phyloP scores from a whole-genome alignment of 139 green algal species.

The Chlamydomonas sphaeroides region DNA sequence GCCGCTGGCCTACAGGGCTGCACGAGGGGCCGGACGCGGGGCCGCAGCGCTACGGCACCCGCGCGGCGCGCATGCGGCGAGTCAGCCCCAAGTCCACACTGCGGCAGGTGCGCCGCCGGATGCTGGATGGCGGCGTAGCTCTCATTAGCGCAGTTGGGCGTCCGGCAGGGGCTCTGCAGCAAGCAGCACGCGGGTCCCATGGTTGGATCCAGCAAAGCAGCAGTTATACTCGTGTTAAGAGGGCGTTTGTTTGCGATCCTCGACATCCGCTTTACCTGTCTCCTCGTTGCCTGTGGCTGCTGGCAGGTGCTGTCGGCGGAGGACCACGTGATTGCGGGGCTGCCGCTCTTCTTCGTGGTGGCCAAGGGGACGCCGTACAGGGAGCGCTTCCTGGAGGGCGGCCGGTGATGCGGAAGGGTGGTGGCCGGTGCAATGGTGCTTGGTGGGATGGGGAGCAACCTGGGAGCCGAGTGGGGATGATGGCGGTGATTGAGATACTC shows the following conservation, averaged over 20 bases:
- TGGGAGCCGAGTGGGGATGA: too few relatives aligned
- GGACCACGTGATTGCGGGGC: conserved; percentile 78
- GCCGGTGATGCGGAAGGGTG: background rate
- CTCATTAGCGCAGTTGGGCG: too few relatives aligned
- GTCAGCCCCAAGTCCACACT: background rate
- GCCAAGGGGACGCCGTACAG: conserved; percentile 69
- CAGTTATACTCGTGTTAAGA: too few relatives aligned
- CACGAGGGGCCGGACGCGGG: conserved; percentile 55
- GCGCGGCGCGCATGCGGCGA: conserved; percentile 41
- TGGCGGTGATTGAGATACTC: too few relatives aligned
- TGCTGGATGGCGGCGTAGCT: too few relatives aligned
- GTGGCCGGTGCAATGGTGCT: too few relatives aligned
- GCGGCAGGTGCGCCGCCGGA: conserved; percentile 11
- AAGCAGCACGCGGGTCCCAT: too few relatives aligned
- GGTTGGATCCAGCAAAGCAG: too few relatives aligned
- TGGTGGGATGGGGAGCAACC: too few relatives aligned
- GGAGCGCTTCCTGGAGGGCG: conserved; percentile 67
- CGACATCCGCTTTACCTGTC: too few relatives aligned
- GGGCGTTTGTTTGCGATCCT: too few relatives aligned
- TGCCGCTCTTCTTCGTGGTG: conserved; percentile 89
- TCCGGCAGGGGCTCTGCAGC: too few relatives aligned
- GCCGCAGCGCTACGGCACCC: conserved; percentile 71
- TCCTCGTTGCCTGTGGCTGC: background rate
- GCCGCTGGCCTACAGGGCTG: conserved; percentile 71
- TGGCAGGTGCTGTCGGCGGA: conserved; percentile 59